Evolutionary conservation across 1,284 basidiomycete genomes (phyloP).

Genomic region (Melampsora medusae): DNA sequence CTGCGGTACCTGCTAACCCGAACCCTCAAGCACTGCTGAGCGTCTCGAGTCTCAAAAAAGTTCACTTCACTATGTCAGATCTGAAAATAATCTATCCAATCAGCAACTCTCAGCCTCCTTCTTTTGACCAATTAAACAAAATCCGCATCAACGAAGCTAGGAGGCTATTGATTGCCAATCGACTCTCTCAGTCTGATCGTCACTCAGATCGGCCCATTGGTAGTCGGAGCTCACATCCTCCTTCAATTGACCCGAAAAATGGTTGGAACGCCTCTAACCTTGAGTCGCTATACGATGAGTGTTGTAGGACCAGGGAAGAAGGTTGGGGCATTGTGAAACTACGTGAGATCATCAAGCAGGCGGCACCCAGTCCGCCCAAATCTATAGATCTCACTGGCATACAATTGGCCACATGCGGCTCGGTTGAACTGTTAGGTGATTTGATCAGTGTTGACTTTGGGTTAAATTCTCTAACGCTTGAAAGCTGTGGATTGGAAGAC

Average conservation of each 20-base stretch:
- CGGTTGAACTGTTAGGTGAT: slow-evolving; percentile 77
- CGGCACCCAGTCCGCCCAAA: slow-evolving; percentile 62
- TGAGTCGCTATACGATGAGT: slow-evolving; percentile 74
- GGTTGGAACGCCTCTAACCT: slow-evolving; percentile 80
- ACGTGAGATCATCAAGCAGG: slow-evolving; percentile 67
- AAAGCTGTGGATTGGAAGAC: slow-evolving; percentile 77
- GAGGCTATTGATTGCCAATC: slow-evolving; percentile 81
- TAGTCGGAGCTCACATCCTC: slow-evolving; percentile 61
- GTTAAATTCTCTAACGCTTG: slow-evolving; percentile 72
- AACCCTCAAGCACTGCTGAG: slow-evolving; percentile 45
- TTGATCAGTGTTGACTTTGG: slow-evolving; percentile 87
- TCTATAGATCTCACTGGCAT: slow-evolving; percentile 71
- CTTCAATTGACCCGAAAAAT: slow-evolving; percentile 58
- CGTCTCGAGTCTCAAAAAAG: slow-evolving; percentile 49
- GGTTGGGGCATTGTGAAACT: slow-evolving; percentile 64
- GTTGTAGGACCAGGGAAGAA: slow-evolving; percentile 73
- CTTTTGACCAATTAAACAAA: slow-evolving; percentile 69
- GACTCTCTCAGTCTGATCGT: slow-evolving; percentile 66
- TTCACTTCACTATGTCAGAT: slow-evolving; percentile 51
- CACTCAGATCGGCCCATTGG: slow-evolving; percentile 66
- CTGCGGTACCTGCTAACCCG: background rate
- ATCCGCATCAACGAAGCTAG: slow-evolving; percentile 71
- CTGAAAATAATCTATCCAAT: slow-evolving; percentile 52
- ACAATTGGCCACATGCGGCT: slow-evolving; percentile 65
- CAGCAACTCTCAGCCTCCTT: slow-evolving; percentile 47